Base-by-base conservation (phyloP, 2,329 filamentous ascomycete species). In the Bipolaris sorokiniana region DNA sequence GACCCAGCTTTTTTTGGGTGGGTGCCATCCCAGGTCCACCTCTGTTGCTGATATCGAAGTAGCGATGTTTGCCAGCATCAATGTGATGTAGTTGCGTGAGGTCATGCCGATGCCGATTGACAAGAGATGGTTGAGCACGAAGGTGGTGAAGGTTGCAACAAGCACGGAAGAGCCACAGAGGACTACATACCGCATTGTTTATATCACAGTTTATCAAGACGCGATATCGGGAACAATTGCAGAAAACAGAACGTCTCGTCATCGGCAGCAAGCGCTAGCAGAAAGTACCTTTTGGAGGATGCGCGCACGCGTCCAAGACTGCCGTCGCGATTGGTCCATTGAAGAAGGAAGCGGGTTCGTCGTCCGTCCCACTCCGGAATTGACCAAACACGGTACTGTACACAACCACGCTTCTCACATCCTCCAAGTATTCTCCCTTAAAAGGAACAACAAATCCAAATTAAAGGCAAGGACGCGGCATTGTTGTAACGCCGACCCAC, bases 1-100 rank as follows among this genome's bases (percentile, higher is more conserved):
- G 64, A 91, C 80, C 44, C 76, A 78, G 9, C 67, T 74, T 40
- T 71, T 68, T 33, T 68, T 74, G 0, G 76, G 76, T 6, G 73
- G 61, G 63, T 77, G 58, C 76, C 76, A 78, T 13, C 53, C 51
- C 18, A 75, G 22, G 54, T 75, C 68, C 11, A 73, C 51, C 11
- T 65, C 68, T 18, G 69, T 63, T 0, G 60, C 59, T 5, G 47
- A 48, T 11, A 38, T 13, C 10, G 56, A 59, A 3, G 71, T 56
- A 5, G 66, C 42, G 15, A 60, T 58, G 2, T 69, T 59, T 11
- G 67, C 47, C 58, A 65, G 68, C 2, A 68, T 16, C 10, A 70
- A 38, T 4, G 69, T 47, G 18, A 66, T 11, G 7, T 69, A 37
- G 16, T 54, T 55, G 26, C 52, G 67, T 0, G 62, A 50, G 36